Conservation (phyloP, 2,329 filamentous ascomycete species). For the Fusarium illudens region DNA sequence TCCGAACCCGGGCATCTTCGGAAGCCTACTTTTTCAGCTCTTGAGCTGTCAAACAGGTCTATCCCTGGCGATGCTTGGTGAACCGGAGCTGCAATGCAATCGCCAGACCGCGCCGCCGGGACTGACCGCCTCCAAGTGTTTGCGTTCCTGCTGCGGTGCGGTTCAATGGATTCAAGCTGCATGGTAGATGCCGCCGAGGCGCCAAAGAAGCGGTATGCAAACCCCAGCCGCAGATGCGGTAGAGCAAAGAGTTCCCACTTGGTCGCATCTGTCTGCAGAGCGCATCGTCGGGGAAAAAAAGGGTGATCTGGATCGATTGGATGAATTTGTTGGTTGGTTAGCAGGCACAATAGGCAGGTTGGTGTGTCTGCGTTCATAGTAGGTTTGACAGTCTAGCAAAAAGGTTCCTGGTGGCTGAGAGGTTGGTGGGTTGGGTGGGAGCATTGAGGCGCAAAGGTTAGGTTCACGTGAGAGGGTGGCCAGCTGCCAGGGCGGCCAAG, state of each 20-base stretch:
- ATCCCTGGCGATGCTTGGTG: not conserved
- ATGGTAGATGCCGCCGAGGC: conserved; percentile 16
- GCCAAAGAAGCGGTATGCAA: conserved; percentile 33
- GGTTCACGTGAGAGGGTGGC: conserved; percentile 15
- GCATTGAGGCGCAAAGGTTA: conserved; percentile 6
- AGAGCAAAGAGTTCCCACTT: conserved; percentile 21
- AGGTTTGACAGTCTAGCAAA: not conserved
- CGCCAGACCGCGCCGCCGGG: not conserved
- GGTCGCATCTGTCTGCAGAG: conserved; percentile 19
- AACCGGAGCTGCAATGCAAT: not conserved
- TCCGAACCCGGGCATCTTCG: not conserved
- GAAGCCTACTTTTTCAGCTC: not conserved
- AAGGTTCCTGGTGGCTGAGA: conserved; percentile 3
- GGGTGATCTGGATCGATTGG: not conserved
- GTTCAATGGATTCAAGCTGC: conserved; percentile 8
- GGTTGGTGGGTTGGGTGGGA: conserved; percentile 1
- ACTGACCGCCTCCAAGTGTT: conserved; percentile 19
- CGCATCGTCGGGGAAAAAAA: not conserved
- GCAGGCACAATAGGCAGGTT: too few species aligned
- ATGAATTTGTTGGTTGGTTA: not conserved
- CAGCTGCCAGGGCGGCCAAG: not conserved
- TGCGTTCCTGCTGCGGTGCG: conserved; percentile 2
- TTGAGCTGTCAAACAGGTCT: not conserved
- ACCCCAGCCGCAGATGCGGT: conserved; percentile 20
- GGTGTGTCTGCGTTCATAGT: not conserved